Conservation (phyloP, 345 rosid genomes). For the Lepidium aucheri region DNA sequence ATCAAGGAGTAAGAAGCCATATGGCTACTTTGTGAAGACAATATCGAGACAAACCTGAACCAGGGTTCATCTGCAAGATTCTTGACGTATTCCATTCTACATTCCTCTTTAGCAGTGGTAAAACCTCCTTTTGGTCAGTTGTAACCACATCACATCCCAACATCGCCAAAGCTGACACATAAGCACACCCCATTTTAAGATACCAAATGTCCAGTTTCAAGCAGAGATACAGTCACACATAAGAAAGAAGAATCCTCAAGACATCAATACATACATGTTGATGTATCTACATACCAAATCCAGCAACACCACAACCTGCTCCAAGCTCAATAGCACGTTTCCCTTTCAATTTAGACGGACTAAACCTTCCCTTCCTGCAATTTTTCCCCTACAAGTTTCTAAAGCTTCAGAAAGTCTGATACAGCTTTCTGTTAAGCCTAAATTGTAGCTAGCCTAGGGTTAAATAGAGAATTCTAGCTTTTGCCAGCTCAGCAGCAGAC, state of each 20-base stretch:
- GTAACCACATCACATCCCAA: conserved; percentile 79
- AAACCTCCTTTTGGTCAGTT: conserved; percentile 77
- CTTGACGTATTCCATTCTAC: conserved; percentile 69
- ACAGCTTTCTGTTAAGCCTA: not conserved
- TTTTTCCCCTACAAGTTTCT: conserved; percentile 59
- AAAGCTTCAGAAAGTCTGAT: not conserved
- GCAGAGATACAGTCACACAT: not conserved
- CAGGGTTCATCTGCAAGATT: conserved; percentile 61
- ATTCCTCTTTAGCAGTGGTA: conserved; percentile 71
- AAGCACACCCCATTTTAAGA: not conserved
- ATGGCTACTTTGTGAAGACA: not conserved
- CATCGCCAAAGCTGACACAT: conserved; percentile 71
- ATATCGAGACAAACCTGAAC: conserved; percentile 36
- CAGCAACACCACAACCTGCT: conserved; percentile 96
- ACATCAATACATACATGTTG: not conserved
- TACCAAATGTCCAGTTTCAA: not conserved
- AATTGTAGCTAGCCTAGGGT: not conserved
- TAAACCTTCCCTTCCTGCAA: conserved; percentile 80
- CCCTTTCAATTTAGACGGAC: conserved; percentile 77
- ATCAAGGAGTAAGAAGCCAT: not conserved
- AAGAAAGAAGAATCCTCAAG: conserved; percentile 1
- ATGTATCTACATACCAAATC: conserved; percentile 62
- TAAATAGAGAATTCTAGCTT: not conserved
- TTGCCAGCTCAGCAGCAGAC: not conserved
- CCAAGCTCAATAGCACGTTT: conserved; percentile 89